A percentile compares a stretch with the other conserved stretches of the same genome.
These are phyloP conservation scores for Takakia lepidozioides DNA, from an alignment of 225 moss, liverwort and hornwort genomes.

Conservation along the genomic window DNA sequence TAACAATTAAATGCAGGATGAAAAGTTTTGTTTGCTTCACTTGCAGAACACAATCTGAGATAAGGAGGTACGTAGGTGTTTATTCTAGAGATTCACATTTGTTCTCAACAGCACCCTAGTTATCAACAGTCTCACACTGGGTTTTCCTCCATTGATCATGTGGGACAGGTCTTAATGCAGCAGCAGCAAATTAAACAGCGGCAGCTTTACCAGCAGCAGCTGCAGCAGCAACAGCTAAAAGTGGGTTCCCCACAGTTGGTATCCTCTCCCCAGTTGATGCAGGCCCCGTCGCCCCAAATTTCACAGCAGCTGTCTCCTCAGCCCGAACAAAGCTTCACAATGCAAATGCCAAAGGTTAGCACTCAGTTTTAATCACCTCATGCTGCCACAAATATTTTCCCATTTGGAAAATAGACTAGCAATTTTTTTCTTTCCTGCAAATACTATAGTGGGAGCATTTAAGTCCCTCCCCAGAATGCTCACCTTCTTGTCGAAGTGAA, in stretches of 20 bases:
- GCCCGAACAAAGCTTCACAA: constrained; percentile 66
- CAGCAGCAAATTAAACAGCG: constrained; percentile 61
- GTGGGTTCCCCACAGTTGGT: constrained; percentile 74
- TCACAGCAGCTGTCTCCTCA: constrained; percentile 90
- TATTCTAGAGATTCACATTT: not conserved
- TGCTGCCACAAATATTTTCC: too few species aligned
- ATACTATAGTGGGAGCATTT: too few species aligned
- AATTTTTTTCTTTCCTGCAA: too few species aligned
- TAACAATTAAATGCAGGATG: too few species aligned
- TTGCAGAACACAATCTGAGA: too few species aligned
- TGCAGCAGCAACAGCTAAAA: constrained; percentile 49
- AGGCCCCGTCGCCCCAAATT: constrained; percentile 83
- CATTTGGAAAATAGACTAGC: too few species aligned
- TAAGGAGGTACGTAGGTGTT: not conserved
- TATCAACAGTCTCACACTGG: not conserved
- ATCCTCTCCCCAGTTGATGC: constrained; percentile 87
- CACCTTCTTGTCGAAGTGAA: too few species aligned
- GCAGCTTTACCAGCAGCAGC: constrained; percentile 34
- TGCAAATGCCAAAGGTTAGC: constrained; percentile 77
- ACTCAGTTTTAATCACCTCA: too few species aligned
- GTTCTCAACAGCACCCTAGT: too few species aligned
- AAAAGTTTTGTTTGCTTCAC: too few species aligned
- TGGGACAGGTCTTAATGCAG: constrained; percentile 39
- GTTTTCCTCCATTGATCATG: not conserved
- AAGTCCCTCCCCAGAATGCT: too few species aligned